Percentiles rank a stretch among this genome's conserved stretches.
These are phyloP conservation scores for Nyctanthes arbortristis DNA, from an alignment of 257 asterid genomes.

Conservation along the genomic window DNA sequence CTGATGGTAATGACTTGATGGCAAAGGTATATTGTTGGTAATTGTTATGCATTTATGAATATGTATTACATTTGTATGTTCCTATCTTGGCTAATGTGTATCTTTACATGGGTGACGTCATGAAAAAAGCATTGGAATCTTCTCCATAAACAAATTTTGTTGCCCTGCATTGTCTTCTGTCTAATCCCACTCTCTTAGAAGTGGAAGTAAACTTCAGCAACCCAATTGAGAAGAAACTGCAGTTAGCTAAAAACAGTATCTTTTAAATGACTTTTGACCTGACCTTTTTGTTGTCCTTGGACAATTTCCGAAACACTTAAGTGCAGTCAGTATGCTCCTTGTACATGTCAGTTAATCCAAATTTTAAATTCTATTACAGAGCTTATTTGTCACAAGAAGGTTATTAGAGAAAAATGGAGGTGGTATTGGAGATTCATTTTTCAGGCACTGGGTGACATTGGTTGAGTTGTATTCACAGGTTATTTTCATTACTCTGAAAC, in stretches of 20 bases:
- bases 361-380: slow-evolving; percentile 48
- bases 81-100: not conserved
- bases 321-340: slow-evolving; percentile 19
- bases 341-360: slow-evolving; percentile 22
- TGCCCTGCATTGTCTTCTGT: too few relatives aligned
- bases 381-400: slow-evolving; percentile 70
- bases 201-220: slow-evolving; percentile 12
- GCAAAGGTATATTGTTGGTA: slow-evolving; percentile 60
- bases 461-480: slow-evolving; percentile 83
- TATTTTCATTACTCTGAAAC: slow-evolving; percentile 27
- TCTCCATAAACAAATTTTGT: slow-evolving; percentile 1
- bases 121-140: not conserved
- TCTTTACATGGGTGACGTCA: not conserved
- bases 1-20: slow-evolving; percentile 73
- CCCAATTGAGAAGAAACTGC: slow-evolving; percentile 6
- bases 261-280: slow-evolving; percentile 10
- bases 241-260: slow-evolving; percentile 1
- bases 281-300: slow-evolving; percentile 15
- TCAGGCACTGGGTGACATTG: slow-evolving; percentile 73
- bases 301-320: slow-evolving; percentile 19
- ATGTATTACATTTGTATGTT: not conserved
- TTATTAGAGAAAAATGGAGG: slow-evolving; percentile 66
- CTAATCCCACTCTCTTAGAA: not conserved
- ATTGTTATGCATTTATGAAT: slow-evolving; percentile 13
- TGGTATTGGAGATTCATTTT: slow-evolving; percentile 50